Conservation (phyloP, 2,329 filamentous ascomycete species). For the Nannizzia gypsea region DNA sequence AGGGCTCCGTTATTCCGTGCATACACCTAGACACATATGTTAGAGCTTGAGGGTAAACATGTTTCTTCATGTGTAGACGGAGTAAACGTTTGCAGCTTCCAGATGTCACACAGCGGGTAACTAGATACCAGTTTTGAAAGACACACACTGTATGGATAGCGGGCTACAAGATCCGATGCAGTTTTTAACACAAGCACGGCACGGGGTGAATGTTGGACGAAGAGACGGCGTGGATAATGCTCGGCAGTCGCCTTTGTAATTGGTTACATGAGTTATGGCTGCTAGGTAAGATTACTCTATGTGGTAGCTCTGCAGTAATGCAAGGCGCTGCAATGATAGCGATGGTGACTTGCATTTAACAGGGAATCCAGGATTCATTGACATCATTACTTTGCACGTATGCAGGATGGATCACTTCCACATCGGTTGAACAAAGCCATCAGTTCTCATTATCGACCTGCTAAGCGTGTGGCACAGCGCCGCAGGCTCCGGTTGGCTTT, state of each 20-base stretch:
- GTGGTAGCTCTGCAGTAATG: background rate
- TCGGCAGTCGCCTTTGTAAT: background rate
- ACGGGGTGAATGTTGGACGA: background rate
- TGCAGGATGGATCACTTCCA: background rate
- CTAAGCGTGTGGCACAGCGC: background rate
- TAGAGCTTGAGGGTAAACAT: background rate
- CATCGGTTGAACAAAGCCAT: background rate
- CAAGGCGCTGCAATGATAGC: background rate
- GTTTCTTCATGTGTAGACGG: background rate
- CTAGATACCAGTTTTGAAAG: background rate
- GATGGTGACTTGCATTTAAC: background rate
- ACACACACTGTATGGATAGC: background rate
- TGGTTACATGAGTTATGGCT: background rate
- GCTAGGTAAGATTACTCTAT: background rate
- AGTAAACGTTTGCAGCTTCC: slow-evolving; percentile 1
- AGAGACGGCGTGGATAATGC: background rate
- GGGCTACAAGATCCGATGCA: background rate
- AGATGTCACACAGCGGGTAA: background rate
- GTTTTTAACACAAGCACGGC: background rate
- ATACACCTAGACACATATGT: background rate
- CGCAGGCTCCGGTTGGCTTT: background rate
- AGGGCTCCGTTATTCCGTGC: background rate
- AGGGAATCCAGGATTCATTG: background rate
- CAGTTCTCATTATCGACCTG: background rate
- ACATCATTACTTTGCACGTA: background rate